Evolutionary conservation across 2,329 filamentous ascomycete species (phyloP).

Genomic region (Zasmidium angulare): DNA sequence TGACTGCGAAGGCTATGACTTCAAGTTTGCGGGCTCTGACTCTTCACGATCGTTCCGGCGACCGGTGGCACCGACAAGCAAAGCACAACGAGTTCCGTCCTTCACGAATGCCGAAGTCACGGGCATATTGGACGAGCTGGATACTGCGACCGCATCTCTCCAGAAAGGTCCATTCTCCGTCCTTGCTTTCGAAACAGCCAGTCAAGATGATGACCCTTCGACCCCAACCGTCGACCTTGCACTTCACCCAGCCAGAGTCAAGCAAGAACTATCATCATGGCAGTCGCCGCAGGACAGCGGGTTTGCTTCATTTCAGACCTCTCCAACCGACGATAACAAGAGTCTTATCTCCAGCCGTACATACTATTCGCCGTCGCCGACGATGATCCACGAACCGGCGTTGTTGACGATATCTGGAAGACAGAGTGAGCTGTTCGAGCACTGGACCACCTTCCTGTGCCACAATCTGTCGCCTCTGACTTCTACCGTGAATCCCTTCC

Average conservation of each 20-base stretch:
- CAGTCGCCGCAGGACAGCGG: background rate
- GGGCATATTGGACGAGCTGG: conserved; percentile 1
- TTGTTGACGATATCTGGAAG: background rate
- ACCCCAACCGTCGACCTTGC: background rate
- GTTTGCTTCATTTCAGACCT: background rate
- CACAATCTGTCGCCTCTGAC: conserved; percentile 4
- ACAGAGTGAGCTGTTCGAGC: conserved; percentile 8
- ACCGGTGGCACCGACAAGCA: conserved; percentile 1
- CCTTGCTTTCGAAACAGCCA: background rate
- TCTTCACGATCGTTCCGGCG: conserved; percentile 6
- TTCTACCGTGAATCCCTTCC: conserved; percentile 5
- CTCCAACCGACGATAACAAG: background rate
- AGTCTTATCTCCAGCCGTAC: background rate
- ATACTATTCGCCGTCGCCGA: background rate
- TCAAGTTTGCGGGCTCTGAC: conserved; percentile 6
- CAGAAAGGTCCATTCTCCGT: conserved; percentile 6
- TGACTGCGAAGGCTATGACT: conserved; percentile 11
- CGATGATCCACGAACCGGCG: background rate
- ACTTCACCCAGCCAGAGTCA: background rate
- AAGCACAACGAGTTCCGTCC: background rate
- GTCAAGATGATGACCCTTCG: background rate
- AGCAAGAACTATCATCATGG: background rate
- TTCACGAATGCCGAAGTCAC: conserved; percentile 1
- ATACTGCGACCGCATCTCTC: background rate
- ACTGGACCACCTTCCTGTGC: conserved; percentile 7